Base-by-base conservation (phyloP, 2,329 filamentous ascomycete genomes). In the Chrysoporthe puriensis region DNA sequence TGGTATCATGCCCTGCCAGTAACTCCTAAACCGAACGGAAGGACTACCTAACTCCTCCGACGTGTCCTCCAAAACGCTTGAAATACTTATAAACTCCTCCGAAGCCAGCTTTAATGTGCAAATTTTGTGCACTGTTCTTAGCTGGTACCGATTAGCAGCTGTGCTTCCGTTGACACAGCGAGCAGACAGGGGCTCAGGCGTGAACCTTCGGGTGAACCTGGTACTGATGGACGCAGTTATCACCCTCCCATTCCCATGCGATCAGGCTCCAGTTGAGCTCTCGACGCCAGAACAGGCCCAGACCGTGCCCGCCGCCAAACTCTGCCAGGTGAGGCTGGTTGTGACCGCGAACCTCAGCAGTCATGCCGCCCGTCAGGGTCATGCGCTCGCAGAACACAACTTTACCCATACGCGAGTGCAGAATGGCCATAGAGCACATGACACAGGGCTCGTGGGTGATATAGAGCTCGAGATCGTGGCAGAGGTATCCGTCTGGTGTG, bases 391-490 rank as follows among this genome's bases (percentile, higher is more conserved):
- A 88, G 79, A 97, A 97, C 50, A 97, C 86, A 63, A 94, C 91
- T 64, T 91, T 90, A 57, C 92, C 90, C 85, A 99, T 97, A 62
- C 96, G 88, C 9, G 95, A 97, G 77, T 98, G 94, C 32, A 98
- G 84, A 73, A 98, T 91, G 1, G 93, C 96, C 96, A 98, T 98
- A 46, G 92, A 93, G 80, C 96, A 99, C 87, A 97, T 96, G 69
- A 97, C 87, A 77, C 96, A 99, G 5, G 96, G 96, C 80, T 99
- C 96, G 76, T 98, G 94, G 2, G 94, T 97, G 69, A 96, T 84
- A 80, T 97, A 98, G 66, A 99, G 87, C 78, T 98, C 95, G 42
- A 99, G 86, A 65, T 93, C 92, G 72, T 97, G 93, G 80, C 95
- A 98, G 26, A 99, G 88, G 77, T 99, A 99, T 64, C 95, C 95